A percentile compares a stretch with the other conserved stretches of the same genome.
phyloP scores from a whole-genome alignment of 805 yeast genomes.

The Candida cerambycidarum region DNA sequence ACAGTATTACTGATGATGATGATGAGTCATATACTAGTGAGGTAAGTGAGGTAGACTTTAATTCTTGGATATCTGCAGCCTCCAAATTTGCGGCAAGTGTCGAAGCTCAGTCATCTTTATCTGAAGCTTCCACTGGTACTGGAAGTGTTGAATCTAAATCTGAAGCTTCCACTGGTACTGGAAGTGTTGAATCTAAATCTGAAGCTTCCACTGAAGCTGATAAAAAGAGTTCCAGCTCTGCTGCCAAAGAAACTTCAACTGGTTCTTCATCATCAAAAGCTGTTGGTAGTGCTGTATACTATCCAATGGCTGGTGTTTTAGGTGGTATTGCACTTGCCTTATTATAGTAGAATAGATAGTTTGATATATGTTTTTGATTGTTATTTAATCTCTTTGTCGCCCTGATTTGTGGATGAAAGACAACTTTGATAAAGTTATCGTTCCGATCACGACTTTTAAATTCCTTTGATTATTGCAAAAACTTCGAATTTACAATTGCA shows the following conservation, averaged over 20 bases:
- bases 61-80: background rate
- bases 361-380: background rate
- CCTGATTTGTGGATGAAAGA: no score
- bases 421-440: no score
- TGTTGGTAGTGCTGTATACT: background rate
- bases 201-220: background rate
- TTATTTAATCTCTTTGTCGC: no score
- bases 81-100: background rate
- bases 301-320: conserved; percentile 4
- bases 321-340: conserved; percentile 2
- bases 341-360: background rate
- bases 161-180: no score
- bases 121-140: no score
- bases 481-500: no score
- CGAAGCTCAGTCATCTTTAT: no score
- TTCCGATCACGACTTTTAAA: no score
- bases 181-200: no score
- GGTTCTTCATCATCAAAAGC: background rate
- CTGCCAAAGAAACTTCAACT: background rate
- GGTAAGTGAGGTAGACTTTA: no score
- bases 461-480: no score
- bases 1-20: background rate
- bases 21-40: background rate
- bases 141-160: no score
- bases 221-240: background rate